Conservation (phyloP, 768 basidiomycete species). For the Leucogyrophana mollusca region DNA sequence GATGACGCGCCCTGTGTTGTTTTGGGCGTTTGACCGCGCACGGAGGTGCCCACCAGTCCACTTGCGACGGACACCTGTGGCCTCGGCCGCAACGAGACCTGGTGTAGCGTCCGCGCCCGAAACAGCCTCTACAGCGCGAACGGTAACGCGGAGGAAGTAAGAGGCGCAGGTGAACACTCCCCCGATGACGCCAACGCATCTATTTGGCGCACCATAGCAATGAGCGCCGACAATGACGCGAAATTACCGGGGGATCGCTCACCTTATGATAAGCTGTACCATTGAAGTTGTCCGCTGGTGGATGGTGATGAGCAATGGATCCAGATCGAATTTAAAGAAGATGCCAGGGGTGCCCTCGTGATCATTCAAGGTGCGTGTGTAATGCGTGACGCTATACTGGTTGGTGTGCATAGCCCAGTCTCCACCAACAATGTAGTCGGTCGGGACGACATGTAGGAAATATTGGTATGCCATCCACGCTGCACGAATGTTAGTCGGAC, state of each 20-base stretch:
- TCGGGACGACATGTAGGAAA: constrained; percentile 93
- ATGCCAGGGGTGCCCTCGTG: constrained; percentile 86
- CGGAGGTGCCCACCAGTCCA: constrained; percentile 70
- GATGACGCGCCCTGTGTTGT: constrained; percentile 37
- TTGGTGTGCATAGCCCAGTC: constrained; percentile 64
- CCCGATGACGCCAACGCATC: constrained; percentile 90
- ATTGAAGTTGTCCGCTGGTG: constrained; percentile 86
- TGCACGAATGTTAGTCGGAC: constrained; percentile 25
- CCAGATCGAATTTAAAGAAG: constrained; percentile 98
- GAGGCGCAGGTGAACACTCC: constrained; percentile 86
- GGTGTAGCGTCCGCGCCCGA: constrained; percentile 49
- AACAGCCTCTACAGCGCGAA: constrained; percentile 66
- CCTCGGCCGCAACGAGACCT: constrained; percentile 63
- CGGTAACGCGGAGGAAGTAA: constrained; percentile 66
- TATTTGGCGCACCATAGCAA: constrained; percentile 16
- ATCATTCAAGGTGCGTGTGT: constrained; percentile 72
- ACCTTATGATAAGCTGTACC: constrained; percentile 77
- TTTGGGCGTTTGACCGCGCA: constrained; percentile 40
- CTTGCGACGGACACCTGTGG: constrained; percentile 61
- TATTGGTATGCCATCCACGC: constrained; percentile 93
- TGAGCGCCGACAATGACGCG: neutral
- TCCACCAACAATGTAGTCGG: constrained; percentile 83
- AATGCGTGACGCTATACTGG: constrained; percentile 95
- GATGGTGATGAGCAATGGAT: constrained; percentile 83
- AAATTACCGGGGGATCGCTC: constrained; percentile 4